Conservation (phyloP, 768 basidiomycete genomes). For the Rhodotorula kratochvilovae region DNA sequence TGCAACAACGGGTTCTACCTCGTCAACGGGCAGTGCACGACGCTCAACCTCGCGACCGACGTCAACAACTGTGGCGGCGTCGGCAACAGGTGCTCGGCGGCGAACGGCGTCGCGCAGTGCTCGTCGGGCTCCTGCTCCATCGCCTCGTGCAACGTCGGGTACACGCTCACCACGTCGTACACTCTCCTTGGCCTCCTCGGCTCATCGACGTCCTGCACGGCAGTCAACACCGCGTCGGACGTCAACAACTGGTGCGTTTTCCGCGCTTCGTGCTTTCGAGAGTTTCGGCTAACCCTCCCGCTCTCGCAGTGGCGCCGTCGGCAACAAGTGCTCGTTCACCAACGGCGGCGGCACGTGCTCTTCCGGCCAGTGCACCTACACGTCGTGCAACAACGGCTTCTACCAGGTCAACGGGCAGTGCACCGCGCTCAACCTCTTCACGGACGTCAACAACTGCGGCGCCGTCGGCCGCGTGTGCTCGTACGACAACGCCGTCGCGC, state of each 20-base stretch:
- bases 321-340: conserved; percentile 19
- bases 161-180: not conserved
- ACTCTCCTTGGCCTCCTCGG: conserved; percentile 14
- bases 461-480: conserved; percentile 27
- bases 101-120: conserved; percentile 10
- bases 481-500: conserved; percentile 13
- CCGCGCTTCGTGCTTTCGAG: not conserved
- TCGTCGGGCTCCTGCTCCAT: not conserved
- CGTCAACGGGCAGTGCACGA: conserved; percentile 14
- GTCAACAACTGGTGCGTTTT: conserved; percentile 19
- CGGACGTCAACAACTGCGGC: conserved; percentile 33
- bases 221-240: conserved; percentile 5
- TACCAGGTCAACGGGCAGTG: conserved; percentile 14
- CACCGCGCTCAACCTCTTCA: not conserved
- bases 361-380: conserved; percentile 17
- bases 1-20: conserved; percentile 14
- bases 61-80: conserved; percentile 18
- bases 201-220: not conserved
- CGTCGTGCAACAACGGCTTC: conserved; percentile 23
- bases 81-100: conserved; percentile 10
- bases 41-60: conserved; percentile 9
- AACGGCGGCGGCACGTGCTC: conserved; percentile 18
- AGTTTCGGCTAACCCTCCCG: not conserved
- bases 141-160: conserved; percentile 5
- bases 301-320: conserved; percentile 13